These are phyloP conservation scores for Penicillium verrucosum DNA, from an alignment of 2,329 filamentous ascomycete genomes.

Conservation along the genomic window DNA sequence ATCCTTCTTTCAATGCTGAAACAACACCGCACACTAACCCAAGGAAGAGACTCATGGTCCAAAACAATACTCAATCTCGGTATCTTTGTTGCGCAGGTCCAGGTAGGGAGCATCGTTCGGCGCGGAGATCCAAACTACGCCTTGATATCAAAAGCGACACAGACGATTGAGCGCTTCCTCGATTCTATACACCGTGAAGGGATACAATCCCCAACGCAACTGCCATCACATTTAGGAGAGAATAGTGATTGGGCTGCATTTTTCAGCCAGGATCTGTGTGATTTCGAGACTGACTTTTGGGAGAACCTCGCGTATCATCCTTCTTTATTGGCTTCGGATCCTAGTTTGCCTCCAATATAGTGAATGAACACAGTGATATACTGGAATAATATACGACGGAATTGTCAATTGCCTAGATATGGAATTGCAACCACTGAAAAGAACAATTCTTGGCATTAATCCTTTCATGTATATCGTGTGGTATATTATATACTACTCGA, in stretches of 20 bases:
- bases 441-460: background rate
- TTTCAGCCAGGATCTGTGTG: constrained; percentile 24
- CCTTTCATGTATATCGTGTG: background rate
- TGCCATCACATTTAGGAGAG: constrained; percentile 11
- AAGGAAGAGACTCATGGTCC: constrained; percentile 14
- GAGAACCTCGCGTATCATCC: constrained; percentile 28
- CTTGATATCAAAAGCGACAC: constrained; percentile 25
- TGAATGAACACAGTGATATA: background rate
- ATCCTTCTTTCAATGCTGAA: constrained; percentile 29
- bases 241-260: constrained; percentile 25
- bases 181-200: constrained; percentile 25
- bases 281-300: constrained; percentile 30
- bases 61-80: constrained; percentile 23
- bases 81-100: constrained; percentile 29
- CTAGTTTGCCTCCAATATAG: constrained; percentile 17
- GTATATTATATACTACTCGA: background rate
- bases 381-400: background rate
- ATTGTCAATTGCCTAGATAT: background rate
- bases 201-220: constrained; percentile 1
- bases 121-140: constrained; percentile 27
- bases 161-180: constrained; percentile 26
- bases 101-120: constrained; percentile 25
- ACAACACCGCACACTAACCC: constrained; percentile 12
- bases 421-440: background rate
- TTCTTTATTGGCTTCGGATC: constrained; percentile 21